Evolutionary conservation across 176 grass and related monocot species (phyloP).

Genomic region (Oryza meyeriana): DNA sequence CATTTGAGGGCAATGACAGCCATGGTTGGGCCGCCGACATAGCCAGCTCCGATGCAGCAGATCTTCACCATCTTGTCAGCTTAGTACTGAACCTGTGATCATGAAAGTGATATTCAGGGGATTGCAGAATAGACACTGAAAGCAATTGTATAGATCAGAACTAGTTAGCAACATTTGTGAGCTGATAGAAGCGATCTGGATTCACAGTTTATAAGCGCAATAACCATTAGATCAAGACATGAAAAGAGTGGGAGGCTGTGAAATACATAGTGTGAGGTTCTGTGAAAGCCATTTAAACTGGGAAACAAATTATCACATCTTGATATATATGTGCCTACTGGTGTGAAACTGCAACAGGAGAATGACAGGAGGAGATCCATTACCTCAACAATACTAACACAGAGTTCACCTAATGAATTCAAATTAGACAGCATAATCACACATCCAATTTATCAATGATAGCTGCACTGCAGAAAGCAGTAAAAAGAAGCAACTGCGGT

Average conservation of each 20-base stretch:
- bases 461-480: not conserved
- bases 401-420: not conserved
- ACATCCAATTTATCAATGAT: not conserved
- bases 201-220: constrained; percentile 14
- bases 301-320: not conserved
- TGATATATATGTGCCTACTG: not conserved
- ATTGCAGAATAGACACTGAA: not conserved
- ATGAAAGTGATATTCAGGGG: constrained; percentile 4
- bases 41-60: no score
- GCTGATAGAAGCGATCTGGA: not conserved
- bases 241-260: not conserved
- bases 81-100: constrained; percentile 19
- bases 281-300: not conserved
- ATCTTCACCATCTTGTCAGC: no score
- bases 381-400: not conserved
- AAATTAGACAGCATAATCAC: not conserved
- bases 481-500: not conserved
- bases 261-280: not conserved
- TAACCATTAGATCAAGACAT: not conserved
- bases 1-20: no score
- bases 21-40: no score
- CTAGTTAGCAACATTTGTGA: not conserved
- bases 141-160: not conserved
- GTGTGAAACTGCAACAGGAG: not conserved
- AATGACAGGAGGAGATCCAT: not conserved